Base-by-base conservation (phyloP, 208 protist genomes). In the Trypanosoma cruzi region DNA sequence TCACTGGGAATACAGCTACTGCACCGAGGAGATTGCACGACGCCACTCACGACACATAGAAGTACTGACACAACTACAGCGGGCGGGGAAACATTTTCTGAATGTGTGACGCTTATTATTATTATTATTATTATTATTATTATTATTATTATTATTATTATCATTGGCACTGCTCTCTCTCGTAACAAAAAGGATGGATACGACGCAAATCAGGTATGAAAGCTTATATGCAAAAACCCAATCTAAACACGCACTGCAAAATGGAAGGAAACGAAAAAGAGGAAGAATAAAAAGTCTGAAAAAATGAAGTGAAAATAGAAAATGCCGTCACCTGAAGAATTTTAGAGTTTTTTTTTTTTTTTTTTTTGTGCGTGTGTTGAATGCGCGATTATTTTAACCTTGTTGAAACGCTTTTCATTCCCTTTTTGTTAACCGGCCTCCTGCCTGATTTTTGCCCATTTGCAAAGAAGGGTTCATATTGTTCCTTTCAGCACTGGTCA, bases 1-100 rank as follows among this genome's bases (percentile, higher is more conserved):
- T 29, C 67, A 82, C 60, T 93, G 80, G 87, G 22, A 64, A 24
- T 94, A 94, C 79, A 64, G 63, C 55, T 92, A 94, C 78, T 84
- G 58, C 63, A 79, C 86, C 26, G 60, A 66, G 11, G 83, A 87
- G 68, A 59, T 96, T 36, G 72, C 63, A 36, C 73, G 68, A 52
- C 86, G 86, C 65, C 84, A 71, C 53, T 62, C 44, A 24, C 63
- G 68, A n/a, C 84, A 93, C 63, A 37, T 62, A 13, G 81, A 82
- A 58, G 72, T 88, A 26, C 70, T 96, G 24, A 64, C 42, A 42
- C 68, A 76, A 58, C 79, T 96, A 14, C 66, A 83, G 60, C 50
- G 55, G 28, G 76, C 68, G 6, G 85, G 86, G 53, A 92, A 87
- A 64, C 73, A 93, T 26, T 96, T 96, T 64, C 8, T 79, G 20